Evolutionary conservation across 2,329 filamentous ascomycete species (phyloP), one percentile per base, ranked within the genome.

Genomic region (Colletotrichum coccodes): DNA sequence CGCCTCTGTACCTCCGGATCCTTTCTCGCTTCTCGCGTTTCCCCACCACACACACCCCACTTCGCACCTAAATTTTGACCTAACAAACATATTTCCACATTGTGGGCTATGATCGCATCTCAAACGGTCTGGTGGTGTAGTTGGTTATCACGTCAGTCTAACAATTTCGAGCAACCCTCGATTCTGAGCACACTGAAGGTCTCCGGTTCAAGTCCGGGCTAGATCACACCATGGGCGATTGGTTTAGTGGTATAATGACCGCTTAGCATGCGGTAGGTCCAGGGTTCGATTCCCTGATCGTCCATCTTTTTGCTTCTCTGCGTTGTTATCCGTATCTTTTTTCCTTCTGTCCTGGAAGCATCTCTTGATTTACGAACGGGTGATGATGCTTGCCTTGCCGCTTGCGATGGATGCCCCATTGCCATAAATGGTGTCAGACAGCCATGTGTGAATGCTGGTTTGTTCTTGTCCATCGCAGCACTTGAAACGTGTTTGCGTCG

Each of bases 121-220:
- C n/a, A n/a, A n/a, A n/a, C n/a, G 66, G 66, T 69, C 62, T 66
- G 83, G 85, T 64, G 80, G 77, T 76, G 76, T 77, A 78, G 81
- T 82, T 82, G 81, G 81, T 83, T 82, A 83, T 83, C 81, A 82
- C 81, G 78, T 83, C 79, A 82, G 81, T 83, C 79, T 83, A 83
- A 83, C 80, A 77, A n/a, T n/a, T n/a, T n/a, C n/a, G n/a, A n/a
- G n/a, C n/a, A n/a, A n/a, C n/a, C n/a, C n/a, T n/a, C n/a, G n/a
- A n/a, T n/a, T n/a, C 21, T 60, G 42, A 2, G 53, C 28, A 60
- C 65, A 68, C 65, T 68, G 65, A 65, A 68, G 61, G 65, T 68
- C 65, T 68, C 65, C 65, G 65, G 65, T 65, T 68, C 65, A 68
- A 68, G 65, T 68, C 65, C 65, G 65, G 65, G 65, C 65, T 59